phyloP scores from a whole-genome alignment of 441 rosid genomes.

The Cnidoscolus chayamansa region DNA sequence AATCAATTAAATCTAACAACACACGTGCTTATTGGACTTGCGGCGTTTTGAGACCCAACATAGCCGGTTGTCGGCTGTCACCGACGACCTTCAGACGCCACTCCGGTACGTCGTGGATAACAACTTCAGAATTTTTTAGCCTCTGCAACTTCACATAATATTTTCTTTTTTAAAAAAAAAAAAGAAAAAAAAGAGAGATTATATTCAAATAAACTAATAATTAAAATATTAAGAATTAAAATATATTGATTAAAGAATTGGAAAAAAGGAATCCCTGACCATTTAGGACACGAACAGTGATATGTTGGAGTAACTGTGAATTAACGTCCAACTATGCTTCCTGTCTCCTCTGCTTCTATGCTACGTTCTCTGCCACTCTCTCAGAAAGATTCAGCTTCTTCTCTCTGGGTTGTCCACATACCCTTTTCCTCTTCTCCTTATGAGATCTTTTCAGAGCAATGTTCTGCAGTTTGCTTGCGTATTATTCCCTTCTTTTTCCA shows the following conservation, averaged over 20 bases:
- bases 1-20: no score
- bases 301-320: constrained; percentile 27
- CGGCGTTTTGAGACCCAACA: background rate
- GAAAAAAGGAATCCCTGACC: background rate
- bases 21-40: no score
- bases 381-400: background rate
- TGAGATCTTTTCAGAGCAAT: background rate
- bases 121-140: constrained; percentile 6
- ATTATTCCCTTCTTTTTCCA: background rate
- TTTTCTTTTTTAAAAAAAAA: background rate
- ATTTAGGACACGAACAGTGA: background rate
- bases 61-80: background rate
- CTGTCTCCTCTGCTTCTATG: constrained; percentile 15
- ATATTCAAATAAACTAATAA: no score
- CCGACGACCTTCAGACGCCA: background rate
- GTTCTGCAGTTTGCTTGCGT: background rate
- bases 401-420: background rate
- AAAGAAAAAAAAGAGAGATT: no score
- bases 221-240: background rate
- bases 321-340: constrained; percentile 17
- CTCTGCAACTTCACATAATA: background rate
- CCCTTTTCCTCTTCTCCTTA: background rate
- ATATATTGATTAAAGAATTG: background rate
- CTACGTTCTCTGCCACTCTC: constrained; percentile 7
- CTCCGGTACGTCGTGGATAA: no score